Percentiles rank a stretch among this genome's conserved stretches.
Evolutionary conservation across 2,329 filamentous ascomycete genomes (phyloP).

Genomic region (Aspergillus aculeatus): DNA sequence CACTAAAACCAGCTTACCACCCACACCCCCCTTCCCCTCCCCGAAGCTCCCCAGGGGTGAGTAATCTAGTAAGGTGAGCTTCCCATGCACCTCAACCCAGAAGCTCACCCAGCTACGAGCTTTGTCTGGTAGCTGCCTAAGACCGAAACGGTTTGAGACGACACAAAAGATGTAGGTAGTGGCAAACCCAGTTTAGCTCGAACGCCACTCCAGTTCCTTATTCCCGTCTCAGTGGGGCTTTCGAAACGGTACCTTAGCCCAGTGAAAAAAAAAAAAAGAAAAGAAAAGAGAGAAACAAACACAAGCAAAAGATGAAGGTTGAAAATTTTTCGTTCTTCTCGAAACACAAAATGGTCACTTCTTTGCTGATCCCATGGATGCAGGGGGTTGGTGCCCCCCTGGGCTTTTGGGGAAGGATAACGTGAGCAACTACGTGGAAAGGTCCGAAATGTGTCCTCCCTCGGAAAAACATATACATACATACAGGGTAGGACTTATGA

Average conservation of each 20-base stretch:
- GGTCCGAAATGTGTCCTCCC: neutral
- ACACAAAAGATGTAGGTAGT: neutral
- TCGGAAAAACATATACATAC: conserved; percentile 1
- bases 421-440: too few species aligned
- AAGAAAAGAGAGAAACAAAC: neutral
- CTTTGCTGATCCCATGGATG: conserved; percentile 1
- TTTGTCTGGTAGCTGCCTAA: conserved; percentile 11
- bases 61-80: conserved; percentile 11
- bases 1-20: neutral
- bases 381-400: neutral
- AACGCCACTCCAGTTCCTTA: conserved; percentile 25
- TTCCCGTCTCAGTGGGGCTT: conserved; percentile 21
- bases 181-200: conserved; percentile 19
- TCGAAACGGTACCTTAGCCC: conserved; percentile 14
- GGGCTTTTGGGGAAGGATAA: too few species aligned
- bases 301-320: neutral
- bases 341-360: conserved; percentile 7
- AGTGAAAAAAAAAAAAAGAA: conserved; percentile 1
- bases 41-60: conserved; percentile 20
- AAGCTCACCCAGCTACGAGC: conserved; percentile 14
- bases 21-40: neutral
- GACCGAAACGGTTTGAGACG: conserved; percentile 4
- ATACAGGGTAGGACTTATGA: neutral
- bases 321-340: conserved; percentile 6
- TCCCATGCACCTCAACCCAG: conserved; percentile 11